Base-by-base conservation (phyloP, 169 alveolate species). In the Eimeria maxima region DNA sequence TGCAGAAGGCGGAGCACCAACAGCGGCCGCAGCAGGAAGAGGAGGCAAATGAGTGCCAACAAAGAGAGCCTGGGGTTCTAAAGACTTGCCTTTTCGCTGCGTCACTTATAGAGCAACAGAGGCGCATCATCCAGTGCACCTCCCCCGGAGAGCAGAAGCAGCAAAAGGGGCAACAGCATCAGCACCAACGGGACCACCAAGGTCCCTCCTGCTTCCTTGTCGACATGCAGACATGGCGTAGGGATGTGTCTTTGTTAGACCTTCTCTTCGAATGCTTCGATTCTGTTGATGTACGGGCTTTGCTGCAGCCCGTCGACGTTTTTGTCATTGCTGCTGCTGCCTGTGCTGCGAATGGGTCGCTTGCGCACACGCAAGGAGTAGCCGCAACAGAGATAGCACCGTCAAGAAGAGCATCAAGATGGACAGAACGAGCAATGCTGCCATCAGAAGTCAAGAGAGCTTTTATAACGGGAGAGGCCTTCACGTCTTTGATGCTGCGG, bases 281-380 rank as follows among this genome's bases (percentile, higher is more conserved):
- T 20, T 45, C 76, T 27, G 53, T 74, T 22, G 91, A 74, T 42
- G 83, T 65, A 2, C n/a, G 47, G 47, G 22, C 81, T 38, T 80
- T 92, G 53, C 83, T 92, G 90, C 91, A 22, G 90, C 91, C 95
- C 2, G 27, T 76, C 6, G 81, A 55, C 44, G 76, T 45, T 16
- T 33, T 63, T 86, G 93, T 60, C 60, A 60, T 60, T 29, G 93
- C 93, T 86, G 93, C 93, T 57, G 60, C 53, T 55, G 93, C 93
- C 16, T 7, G 20, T 18, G 63, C 80, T 55, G 80, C 24, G 22
- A 29, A 71, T 53, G 71, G 74, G 0, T 16, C 27, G 27, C 38
- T 38, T 27, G 60, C 81, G 5, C 55, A 29, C 2, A 24, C 60
- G 50, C 74, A 18, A 47, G 90, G 20, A 42, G 67, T 42, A 50